Conservation (phyloP, 352 stramenopile genomes). For the Thalassiosira ordinaria region DNA sequence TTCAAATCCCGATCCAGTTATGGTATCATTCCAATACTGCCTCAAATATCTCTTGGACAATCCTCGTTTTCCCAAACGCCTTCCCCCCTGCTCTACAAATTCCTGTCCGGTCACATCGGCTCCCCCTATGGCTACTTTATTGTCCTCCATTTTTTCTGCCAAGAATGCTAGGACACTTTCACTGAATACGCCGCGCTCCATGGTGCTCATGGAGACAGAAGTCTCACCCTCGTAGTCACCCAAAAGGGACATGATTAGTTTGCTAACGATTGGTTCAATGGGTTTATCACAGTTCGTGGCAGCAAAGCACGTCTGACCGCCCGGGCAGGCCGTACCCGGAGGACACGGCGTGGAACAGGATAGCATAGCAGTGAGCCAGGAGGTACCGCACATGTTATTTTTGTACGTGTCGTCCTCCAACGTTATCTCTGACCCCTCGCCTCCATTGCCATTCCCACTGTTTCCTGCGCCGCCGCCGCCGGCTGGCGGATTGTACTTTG, state of each 20-base stretch:
- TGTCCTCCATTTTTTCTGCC: slow-evolving; percentile 5
- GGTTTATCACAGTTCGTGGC: slow-evolving; percentile 24
- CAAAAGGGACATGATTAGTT: slow-evolving; percentile 24
- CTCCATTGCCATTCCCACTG: not conserved
- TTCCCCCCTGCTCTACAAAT: not conserved
- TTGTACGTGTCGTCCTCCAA: not conserved
- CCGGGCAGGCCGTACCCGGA: not conserved
- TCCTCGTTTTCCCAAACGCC: not conserved
- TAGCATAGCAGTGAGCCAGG: slow-evolving; percentile 10
- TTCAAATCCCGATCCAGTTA: not conserved
- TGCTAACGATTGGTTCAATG: slow-evolving; percentile 3
- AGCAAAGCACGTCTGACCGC: slow-evolving; percentile 12
- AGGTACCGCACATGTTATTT: slow-evolving; percentile 17
- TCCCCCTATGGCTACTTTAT: slow-evolving; percentile 6
- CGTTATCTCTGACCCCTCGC: not conserved
- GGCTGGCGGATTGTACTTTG: too few relatives aligned
- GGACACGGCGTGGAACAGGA: slow-evolving; percentile 6
- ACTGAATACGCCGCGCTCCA: not conserved
- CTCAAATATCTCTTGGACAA: too few relatives aligned
- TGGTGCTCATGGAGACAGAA: not conserved
- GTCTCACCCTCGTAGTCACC: not conserved
- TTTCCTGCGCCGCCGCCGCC: not conserved
- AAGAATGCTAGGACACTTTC: slow-evolving; percentile 7
- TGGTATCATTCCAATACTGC: slow-evolving; percentile 3
- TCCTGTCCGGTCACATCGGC: slow-evolving; percentile 6